Base-by-base conservation (phyloP, 2,329 filamentous ascomycete species). In the Allantophomopsis lycopodina region DNA sequence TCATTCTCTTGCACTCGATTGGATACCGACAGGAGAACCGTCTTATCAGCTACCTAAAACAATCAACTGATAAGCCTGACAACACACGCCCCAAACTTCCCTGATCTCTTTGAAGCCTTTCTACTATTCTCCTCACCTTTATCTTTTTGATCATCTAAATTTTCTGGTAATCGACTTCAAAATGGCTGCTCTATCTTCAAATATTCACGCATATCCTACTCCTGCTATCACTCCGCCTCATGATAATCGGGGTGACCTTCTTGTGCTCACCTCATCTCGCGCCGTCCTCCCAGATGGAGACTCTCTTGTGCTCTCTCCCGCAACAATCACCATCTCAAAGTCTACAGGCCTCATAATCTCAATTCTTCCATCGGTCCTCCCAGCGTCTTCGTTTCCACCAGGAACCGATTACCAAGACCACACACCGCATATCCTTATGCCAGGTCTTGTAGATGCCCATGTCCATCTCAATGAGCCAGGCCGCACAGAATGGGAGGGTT, bases 401-500 rank as follows among this genome's bases (percentile, higher is more conserved):
- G 76, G 73, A 32, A 78, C 80, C 7, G 67, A 69, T 5, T 96
- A 96, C 60, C 71, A 75, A 49, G 80, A 98, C 65, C 79, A 94
- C 62, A 85, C 83, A 16, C 86, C 89, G 10, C 73, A 80, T 59
- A 71, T 96, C 36, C 67, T 98, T 32, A 70, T 96, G 28, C 91
- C 91, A 0, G 91, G 91, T 15, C 69, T 98, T 21, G 89, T 98
- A 14, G 91, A 98, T 58, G 89, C 91, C 30, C 91, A 98, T 59
- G 91, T 98, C 31, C 91, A 98, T 63, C 75, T 96, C 50, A 96
- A 96, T 55, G 91, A 98, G 63, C 91, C 91, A 1, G 91, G 91
- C 33, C 76, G 91, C 42, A 95, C 89, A 39, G 89, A 95, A 72
- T 96, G 91, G 91, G 91, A 98, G 57, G 91, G 91, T 10, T 98